A percentile compares a stretch with the other conserved stretches of the same genome.
Conservation (phyloP, 164 flowering plant species). For the Buxus sempervirens region DNA sequence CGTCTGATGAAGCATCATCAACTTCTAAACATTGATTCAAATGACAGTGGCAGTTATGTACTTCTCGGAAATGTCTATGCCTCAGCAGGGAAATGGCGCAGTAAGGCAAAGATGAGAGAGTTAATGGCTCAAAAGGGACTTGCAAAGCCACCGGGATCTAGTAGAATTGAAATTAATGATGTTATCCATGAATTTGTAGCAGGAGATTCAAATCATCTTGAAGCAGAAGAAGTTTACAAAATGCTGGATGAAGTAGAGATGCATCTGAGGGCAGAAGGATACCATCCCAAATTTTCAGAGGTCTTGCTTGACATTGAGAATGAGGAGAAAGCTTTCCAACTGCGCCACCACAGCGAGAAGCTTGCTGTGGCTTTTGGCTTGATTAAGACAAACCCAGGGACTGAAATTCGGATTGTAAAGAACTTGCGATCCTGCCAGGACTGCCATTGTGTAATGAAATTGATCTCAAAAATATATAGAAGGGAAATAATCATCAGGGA, state of each 20-base stretch:
- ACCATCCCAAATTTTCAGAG: conserved; percentile 32
- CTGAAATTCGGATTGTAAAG: conserved; percentile 32
- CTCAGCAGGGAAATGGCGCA: conserved; percentile 40
- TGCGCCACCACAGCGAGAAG: conserved; percentile 45
- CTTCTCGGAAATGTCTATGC: conserved; percentile 45
- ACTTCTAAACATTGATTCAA: conserved; percentile 20
- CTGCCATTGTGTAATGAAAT: conserved; percentile 37
- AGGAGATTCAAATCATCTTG: conserved; percentile 40
- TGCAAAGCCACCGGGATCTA: conserved; percentile 37
- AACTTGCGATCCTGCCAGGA: conserved; percentile 44
- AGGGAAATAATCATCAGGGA: conserved; percentile 37
- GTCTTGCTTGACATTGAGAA: conserved; percentile 42
- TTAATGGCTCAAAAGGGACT: conserved; percentile 37
- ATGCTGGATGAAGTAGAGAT: conserved; percentile 38
- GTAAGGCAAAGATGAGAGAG: conserved; percentile 38
- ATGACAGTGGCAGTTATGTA: conserved; percentile 37
- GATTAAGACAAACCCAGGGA: conserved; percentile 22
- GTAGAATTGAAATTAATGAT: conserved; percentile 42
- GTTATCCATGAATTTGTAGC: conserved; percentile 40
- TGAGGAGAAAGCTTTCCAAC: conserved; percentile 36
- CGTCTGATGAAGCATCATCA: conserved; percentile 26
- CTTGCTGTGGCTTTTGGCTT: conserved; percentile 47
- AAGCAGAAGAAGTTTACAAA: conserved; percentile 32
- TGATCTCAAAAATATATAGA: conserved; percentile 31
- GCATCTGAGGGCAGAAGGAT: conserved; percentile 26